Conservation (phyloP, 495 filamentous ascomycete species). For the Aspergillus funiculosus region DNA sequence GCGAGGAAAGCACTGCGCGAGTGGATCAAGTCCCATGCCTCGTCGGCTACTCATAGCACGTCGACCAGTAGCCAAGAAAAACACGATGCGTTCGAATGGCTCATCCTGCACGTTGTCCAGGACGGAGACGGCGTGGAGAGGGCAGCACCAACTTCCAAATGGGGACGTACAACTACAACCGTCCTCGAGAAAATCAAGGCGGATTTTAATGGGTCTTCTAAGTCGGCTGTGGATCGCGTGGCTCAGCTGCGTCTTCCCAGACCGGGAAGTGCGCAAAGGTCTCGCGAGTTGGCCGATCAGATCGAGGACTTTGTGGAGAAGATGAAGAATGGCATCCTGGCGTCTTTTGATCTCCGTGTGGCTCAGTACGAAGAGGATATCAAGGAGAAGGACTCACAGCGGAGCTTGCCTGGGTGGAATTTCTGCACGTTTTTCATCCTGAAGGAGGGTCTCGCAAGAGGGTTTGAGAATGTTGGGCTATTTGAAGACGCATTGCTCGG, state of each 20-base stretch:
- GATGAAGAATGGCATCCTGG: constrained; percentile 78
- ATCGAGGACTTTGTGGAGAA: constrained; percentile 82
- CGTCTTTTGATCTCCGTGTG: constrained; percentile 86
- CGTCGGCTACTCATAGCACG: constrained; percentile 35
- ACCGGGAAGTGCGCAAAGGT: constrained; percentile 45
- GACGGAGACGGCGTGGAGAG: constrained; percentile 58
- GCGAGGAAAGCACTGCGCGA: constrained; percentile 75
- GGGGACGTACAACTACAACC: constrained; percentile 71
- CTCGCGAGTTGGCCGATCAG: constrained; percentile 61
- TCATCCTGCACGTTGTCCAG: constrained; percentile 85
- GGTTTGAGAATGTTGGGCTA: constrained; percentile 92
- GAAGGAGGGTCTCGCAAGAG: constrained; percentile 88
- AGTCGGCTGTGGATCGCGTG: constrained; percentile 69
- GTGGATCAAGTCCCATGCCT: constrained; percentile 78
- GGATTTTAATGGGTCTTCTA: constrained; percentile 86
- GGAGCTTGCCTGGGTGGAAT: constrained; percentile 90
- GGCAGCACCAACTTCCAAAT: constrained; percentile 65
- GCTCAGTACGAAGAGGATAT: constrained; percentile 97
- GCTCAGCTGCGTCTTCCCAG: constrained; percentile 74
- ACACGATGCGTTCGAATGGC: constrained; percentile 96
- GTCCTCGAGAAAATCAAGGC: constrained; percentile 84
- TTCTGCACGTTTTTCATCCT: constrained; percentile 98
- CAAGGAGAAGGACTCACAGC: constrained; percentile 83
- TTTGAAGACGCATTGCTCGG: constrained; percentile 90
- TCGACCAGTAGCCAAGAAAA: constrained; percentile 57